phyloP scores from a whole-genome alignment of 192 early-diverging fungal genomes.

The Jimgerdemannia lactiflua region DNA sequence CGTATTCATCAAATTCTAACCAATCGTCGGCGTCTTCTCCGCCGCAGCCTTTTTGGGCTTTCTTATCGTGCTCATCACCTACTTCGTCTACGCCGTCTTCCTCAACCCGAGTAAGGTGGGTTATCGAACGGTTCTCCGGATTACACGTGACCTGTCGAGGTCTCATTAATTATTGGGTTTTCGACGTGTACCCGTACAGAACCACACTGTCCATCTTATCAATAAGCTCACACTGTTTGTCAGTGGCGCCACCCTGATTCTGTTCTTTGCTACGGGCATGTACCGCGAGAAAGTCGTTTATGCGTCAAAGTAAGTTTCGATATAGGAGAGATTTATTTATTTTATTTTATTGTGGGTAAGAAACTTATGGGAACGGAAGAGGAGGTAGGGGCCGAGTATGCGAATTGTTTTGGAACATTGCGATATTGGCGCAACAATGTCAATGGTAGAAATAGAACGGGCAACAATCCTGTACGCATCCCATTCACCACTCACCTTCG shows the following conservation, averaged over 20 bases:
- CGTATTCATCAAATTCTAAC: too few relatives aligned
- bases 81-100: slow-evolving; percentile 48
- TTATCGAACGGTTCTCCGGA: neutral
- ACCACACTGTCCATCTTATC: slow-evolving; percentile 26
- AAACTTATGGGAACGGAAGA: too few relatives aligned
- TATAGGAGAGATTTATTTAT: too few relatives aligned
- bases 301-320: slow-evolving; percentile 46
- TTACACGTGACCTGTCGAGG: neutral
- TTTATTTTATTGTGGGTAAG: too few relatives aligned
- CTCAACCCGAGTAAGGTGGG: slow-evolving; percentile 47
- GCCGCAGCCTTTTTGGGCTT: slow-evolving; percentile 22
- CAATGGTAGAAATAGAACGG: neutral
- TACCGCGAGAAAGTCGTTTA: slow-evolving; percentile 54
- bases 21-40: neutral
- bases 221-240: slow-evolving; percentile 33
- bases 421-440: too few relatives aligned
- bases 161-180: too few relatives aligned
- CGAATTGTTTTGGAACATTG: too few relatives aligned
- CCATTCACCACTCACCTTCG: neutral
- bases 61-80: slow-evolving; percentile 34
- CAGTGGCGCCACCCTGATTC: slow-evolving; percentile 36
- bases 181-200: neutral
- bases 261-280: slow-evolving; percentile 54
- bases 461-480: neutral
- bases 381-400: too few relatives aligned